Conservation (phyloP, 805 yeast genomes). For the Saturnispora serradocipensis region DNA sequence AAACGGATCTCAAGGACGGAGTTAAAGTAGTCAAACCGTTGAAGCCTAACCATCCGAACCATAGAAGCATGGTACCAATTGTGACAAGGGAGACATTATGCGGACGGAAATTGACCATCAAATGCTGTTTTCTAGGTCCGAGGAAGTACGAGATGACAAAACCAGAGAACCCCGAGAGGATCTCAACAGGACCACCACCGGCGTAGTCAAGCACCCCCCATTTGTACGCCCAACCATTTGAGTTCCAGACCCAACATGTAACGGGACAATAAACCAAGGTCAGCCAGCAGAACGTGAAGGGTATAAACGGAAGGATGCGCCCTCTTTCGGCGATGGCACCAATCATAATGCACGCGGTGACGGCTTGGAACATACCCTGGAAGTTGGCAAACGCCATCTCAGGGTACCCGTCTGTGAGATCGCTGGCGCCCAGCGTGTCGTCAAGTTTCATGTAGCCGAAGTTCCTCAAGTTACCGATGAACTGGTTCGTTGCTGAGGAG, state of each 20-base stretch:
- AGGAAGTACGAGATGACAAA: conserved; percentile 74
- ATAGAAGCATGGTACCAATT: conserved; percentile 75
- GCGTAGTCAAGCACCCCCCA: conserved; percentile 96
- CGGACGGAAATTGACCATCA: conserved; percentile 83
- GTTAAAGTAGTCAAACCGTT: conserved; percentile 83
- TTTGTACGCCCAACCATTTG: conserved; percentile 85
- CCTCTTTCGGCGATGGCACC: conserved; percentile 96
- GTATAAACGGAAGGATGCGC: conserved; percentile 71
- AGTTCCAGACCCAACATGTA: conserved; percentile 93
- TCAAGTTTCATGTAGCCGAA: conserved; percentile 75
- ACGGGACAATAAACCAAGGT: conserved; percentile 90
- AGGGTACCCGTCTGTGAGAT: conserved; percentile 34
- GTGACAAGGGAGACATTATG: conserved; percentile 90
- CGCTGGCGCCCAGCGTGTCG: conserved; percentile 21
- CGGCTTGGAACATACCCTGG: conserved; percentile 86
- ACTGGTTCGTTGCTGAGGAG: conserved; percentile 66
- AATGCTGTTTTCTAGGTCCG: conserved; percentile 68
- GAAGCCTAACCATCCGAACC: conserved; percentile 96
- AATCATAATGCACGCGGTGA: conserved; percentile 84
- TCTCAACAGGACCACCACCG: conserved; percentile 97
- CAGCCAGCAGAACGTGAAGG: conserved; percentile 79
- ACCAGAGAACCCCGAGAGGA: conserved; percentile 84
- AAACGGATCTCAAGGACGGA: conserved; percentile 76
- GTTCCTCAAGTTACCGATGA: conserved; percentile 76
- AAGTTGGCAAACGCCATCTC: conserved; percentile 77